Evolutionary conservation across 805 yeast genomes (phyloP), one percentile per base, ranked within the genome.

Genomic region (Cyberlindnera lachancei): DNA sequence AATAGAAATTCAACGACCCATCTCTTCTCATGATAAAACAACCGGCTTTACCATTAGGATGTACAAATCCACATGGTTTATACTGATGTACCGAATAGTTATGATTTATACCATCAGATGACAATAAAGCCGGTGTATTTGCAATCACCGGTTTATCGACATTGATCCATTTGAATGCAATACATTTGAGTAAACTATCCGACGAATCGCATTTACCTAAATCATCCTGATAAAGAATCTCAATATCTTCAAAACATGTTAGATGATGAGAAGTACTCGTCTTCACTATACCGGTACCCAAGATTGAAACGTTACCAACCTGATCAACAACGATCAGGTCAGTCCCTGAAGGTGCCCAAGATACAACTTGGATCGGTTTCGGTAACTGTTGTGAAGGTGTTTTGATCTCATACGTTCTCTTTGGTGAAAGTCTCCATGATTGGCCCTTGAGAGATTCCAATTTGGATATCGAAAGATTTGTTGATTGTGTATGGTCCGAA

Each of bases 281-380:
- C 35, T 53, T 62, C 41, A 48, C 53, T 42, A 71, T 63, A 4
- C 81, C 80, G 0, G 75, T 62, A 0, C 68, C 69, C 15, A 69
- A 50, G 37, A 78, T 67, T 3, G 81, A 68, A 27, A 78, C 56
- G 36, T 78, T 74, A 3, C 96, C 96, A 23, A 64, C 51, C 15
- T 66, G 68, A 53, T 88, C 97, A 27, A 82, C 66, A 4, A 82
- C 72, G 3, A 94, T 94, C 29, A 92, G 64, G 48, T 88, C 95
- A 35, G 82, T 75, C 27, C 90, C 90, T 1, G 78, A 62, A 29
- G 76, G 73, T 37, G 92, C 78, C 87, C 96, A 92, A 24, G 69
- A 61, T 6, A 85, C 35, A 17, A 13, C 28, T 27, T 37, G 37
- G 6, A 41, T 23, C 3, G 26, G 16, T 4, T 25, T 15, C 4